These are phyloP conservation scores for Mucor mucedo DNA, from an alignment of 371 early-diverging fungal genomes.

Conservation along the genomic window DNA sequence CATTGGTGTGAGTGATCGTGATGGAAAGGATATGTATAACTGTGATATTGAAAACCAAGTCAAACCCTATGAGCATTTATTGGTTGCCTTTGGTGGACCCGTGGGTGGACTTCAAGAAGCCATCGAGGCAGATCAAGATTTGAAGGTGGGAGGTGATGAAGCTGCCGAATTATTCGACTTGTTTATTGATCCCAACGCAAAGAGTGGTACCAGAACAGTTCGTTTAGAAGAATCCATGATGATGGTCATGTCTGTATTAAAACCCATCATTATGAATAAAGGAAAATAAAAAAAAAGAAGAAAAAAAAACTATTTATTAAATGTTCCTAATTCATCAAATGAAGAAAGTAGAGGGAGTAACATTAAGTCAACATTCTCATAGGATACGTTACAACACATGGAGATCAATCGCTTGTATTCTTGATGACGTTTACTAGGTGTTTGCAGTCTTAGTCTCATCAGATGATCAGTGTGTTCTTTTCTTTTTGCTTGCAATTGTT, in stretches of 20 bases:
- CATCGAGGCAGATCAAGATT: conserved; percentile 72
- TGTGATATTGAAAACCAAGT: conserved; percentile 33
- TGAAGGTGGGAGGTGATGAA: conserved; percentile 67
- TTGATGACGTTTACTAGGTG: conserved; percentile 44
- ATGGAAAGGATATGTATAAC: conserved; percentile 47
- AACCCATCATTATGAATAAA: conserved; percentile 26
- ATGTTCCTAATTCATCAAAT: conserved; percentile 35
- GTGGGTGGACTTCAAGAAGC: conserved; percentile 70
- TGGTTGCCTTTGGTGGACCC: conserved; percentile 76
- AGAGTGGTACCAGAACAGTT: conserved; percentile 69
- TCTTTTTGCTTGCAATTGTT: conserved; percentile 21
- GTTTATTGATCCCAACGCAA: conserved; percentile 66
- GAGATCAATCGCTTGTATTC: conserved; percentile 55
- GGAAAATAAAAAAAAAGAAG: conserved; percentile 25
- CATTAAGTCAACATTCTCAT: conserved; percentile 55
- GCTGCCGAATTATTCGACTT: conserved; percentile 67
- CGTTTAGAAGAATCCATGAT: conserved; percentile 63
- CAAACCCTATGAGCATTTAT: conserved; percentile 51
- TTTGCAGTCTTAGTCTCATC: conserved; percentile 25
- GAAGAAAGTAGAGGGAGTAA: conserved; percentile 46
- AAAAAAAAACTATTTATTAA: no score
- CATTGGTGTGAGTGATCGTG: conserved; percentile 73
- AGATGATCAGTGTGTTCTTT: conserved; percentile 29
- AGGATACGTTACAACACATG: conserved; percentile 53
- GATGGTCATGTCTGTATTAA: conserved; percentile 42